Evolutionary conservation across 495 filamentous ascomycete genomes (phyloP), one percentile per base, ranked within the genome.

Genomic region (Daldinia concentrica): DNA sequence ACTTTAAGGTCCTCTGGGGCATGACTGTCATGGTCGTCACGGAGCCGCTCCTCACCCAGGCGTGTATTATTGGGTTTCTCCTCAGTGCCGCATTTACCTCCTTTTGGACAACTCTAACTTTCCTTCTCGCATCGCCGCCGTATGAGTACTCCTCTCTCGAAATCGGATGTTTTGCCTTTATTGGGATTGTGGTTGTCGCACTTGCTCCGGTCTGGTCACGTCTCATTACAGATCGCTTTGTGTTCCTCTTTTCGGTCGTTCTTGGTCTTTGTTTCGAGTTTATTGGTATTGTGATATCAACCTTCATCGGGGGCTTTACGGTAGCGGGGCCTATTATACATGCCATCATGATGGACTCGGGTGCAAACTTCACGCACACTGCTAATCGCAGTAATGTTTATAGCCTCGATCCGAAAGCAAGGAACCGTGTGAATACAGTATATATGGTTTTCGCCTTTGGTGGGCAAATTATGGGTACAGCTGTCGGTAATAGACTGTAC

Each of bases 361-460:
- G 92, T 0, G 79, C 89, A 27, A 92, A 94, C 78, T 91, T 89
- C 15, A 83, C 88, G 4, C 90, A 94, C 78, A 90, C 94, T 32
- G 91, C 90, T 4, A 94, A 94, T 69, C 82, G 93, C 0, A 85
- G 83, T 0, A 84, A 88, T 3, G 90, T 97, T 19, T 95, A 93
- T 66, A 81, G 79, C 3, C 86, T 95, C 15, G 88, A 90, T 62
- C 89, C 92, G 1, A 89, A 89, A 67, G 90, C 88, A 2, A 79
- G 91, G 24, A 95, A 94, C 76, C 76, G 93, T 0, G 84, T 94
- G 24, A 97, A 97, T 74, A 95, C 93, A 2, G 90, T 88, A 3
- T 97, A 92, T 73, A 95, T 95, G 92, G 83, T 94, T 3, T 82
- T 83, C 11, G 85, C 85, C 0, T 95, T 94, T 75, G 86, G 85